Base-by-base conservation (phyloP, 169 alveolate genomes). In the Eimeria nieschulzi region DNA sequence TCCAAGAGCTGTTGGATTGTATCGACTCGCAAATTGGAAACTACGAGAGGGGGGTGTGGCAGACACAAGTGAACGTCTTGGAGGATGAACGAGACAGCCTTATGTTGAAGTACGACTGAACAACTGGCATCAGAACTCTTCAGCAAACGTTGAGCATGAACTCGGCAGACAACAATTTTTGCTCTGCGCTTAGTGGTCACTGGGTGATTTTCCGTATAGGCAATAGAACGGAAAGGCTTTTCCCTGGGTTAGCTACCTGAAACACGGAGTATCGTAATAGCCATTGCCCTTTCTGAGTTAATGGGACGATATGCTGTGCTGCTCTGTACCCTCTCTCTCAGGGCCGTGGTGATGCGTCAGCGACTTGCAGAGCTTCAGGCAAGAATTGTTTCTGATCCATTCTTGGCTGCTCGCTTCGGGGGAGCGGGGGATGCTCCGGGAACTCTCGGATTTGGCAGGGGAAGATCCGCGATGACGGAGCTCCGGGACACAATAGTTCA, bases 1-100 rank as follows among this genome's bases (percentile, higher is more conserved):
- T 90, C 0, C 93, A 90, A 84, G 90, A 90, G 78, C 75, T 90
- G 39, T 10, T 90, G 55, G 93, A 90, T 55, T 90, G 83, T 39
- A 71, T 90, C 13, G 93, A 90, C 71, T 83, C 75, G 21, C 85
- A 90, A 55, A 56, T 90, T 26, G 59, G 64, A 55, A 64, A 72
- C 90, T 90, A 90, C 87, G 93, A 90, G 61, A 68, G 93, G 55
- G 87, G 75, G 7, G 93, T 79, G 25, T 90, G 93, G 93, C 93
- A 90, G 80, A 59, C 78, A 25, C 93, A 78, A 12, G 87, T 90
- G 64, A 90, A 90, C 25, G 90, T 78, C n/a, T 83, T 90, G 46
- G 93, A 90, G 90, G 93, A 90, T 55, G 93, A 90, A 25, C 71
- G 93, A 39, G 84, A 76, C 33, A 83, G 73, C 15, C 93, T 90